Evolutionary conservation across 1,139 yeast genomes (phyloP).

Genomic region (Tardiomyces blankii): DNA sequence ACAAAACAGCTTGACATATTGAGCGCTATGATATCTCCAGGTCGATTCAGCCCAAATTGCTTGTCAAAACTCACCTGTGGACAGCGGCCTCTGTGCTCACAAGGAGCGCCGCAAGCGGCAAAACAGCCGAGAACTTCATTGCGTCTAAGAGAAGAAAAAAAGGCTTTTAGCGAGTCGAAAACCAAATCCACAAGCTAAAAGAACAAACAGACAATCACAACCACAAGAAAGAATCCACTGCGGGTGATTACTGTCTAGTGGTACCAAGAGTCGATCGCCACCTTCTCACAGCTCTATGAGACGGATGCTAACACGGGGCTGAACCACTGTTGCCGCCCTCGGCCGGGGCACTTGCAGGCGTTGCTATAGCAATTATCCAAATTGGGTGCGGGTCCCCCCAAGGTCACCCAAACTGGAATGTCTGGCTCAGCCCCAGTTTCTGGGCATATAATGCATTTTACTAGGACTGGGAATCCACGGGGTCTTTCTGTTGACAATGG

Average conservation of each 20-base stretch:
- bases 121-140: not conserved
- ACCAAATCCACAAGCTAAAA: not conserved
- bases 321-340: not conserved
- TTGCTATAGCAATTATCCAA: not conserved
- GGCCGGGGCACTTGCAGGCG: not conserved
- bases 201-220: too few species aligned
- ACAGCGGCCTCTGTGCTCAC: constrained; percentile 32
- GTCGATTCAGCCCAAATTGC: too few species aligned
- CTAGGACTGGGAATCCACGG: too few species aligned
- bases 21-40: too few species aligned
- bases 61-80: constrained; percentile 19
- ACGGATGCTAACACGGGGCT: not conserved
- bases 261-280: not conserved
- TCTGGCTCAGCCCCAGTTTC: not conserved
- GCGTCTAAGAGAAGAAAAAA: not conserved
- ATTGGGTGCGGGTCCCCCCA: not conserved
- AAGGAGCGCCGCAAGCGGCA: not conserved
- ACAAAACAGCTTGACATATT: too few species aligned
- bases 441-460: too few species aligned
- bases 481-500: too few species aligned
- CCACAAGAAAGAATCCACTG: not conserved
- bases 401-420: not conserved
- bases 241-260: not conserved
- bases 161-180: not conserved
- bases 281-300: not conserved